Evolutionary conservation across 1,139 yeast genomes (phyloP).

Genomic region (Yamadazyma aaseri): DNA sequence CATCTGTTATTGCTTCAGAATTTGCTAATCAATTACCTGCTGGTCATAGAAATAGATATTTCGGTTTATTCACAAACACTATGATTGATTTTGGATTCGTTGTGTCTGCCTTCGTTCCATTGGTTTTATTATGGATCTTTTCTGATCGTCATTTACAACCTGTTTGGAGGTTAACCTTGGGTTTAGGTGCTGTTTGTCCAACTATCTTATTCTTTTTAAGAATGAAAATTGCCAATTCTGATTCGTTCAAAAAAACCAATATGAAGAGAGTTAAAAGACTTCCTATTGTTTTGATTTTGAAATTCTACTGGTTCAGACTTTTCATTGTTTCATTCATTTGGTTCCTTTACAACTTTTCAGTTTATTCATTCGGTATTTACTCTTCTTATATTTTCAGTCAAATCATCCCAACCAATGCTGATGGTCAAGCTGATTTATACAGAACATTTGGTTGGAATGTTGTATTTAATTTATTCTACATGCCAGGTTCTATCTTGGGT

Average conservation of each 20-base stretch:
- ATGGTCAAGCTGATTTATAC: slow-evolving; percentile 50
- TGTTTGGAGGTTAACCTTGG: slow-evolving; percentile 91
- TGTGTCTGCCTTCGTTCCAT: slow-evolving; percentile 77
- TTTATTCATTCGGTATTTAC: slow-evolving; percentile 84
- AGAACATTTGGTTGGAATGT: slow-evolving; percentile 91
- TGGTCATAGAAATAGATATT: slow-evolving; percentile 85
- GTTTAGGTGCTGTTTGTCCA: slow-evolving; percentile 92
- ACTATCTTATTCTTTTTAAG: slow-evolving; percentile 73
- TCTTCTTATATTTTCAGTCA: slow-evolving; percentile 63
- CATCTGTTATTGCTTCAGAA: slow-evolving; percentile 92
- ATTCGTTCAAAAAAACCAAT: slow-evolving; percentile 65
- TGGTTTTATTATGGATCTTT: slow-evolving; percentile 84
- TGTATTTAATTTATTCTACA: slow-evolving; percentile 80
- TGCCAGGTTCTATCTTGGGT: slow-evolving; percentile 88
- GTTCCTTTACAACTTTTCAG: slow-evolving; percentile 88
- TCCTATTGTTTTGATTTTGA: slow-evolving; percentile 69
- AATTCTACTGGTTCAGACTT: slow-evolving; percentile 84
- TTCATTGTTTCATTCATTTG: slow-evolving; percentile 71
- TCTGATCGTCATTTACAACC: slow-evolving; percentile 66
- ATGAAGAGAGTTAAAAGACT: slow-evolving; percentile 58
- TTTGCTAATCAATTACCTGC: slow-evolving; percentile 76
- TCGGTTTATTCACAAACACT: slow-evolving; percentile 82
- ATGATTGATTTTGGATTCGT: slow-evolving; percentile 92
- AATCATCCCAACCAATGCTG: slow-evolving; percentile 48
- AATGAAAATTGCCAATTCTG: slow-evolving; percentile 70